Base-by-base conservation (phyloP, 805 yeast species). In the Lachancea sp. region DNA sequence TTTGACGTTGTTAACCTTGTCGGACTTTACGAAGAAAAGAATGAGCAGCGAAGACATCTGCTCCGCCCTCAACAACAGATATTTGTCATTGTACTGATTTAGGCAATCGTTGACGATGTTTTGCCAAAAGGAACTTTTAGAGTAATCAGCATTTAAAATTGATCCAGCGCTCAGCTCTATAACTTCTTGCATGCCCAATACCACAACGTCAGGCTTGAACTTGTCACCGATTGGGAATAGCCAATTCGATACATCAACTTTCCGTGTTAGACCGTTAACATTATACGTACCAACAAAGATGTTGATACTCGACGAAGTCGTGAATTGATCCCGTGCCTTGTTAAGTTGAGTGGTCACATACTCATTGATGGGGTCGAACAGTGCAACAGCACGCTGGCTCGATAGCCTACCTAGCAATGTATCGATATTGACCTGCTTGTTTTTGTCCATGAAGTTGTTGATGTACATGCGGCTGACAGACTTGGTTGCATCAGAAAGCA, bases 401-500 rank as follows among this genome's bases (percentile, higher is more conserved):
- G 84, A 82, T 38, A 83, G 75, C 49, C 88, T 77, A 1, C 99
- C 99, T 29, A 93, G 72, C 36, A 91, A 66, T 4, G 85, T 72
- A 61, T 91, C 99, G 49, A 90, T 90, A 1, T 89, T 85, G n/a
- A 79, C 77, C 60, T 93, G 99, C 50, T 89, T 85, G 36, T 81
- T 82, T 55, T 85, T 85, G 66, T 93, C 99, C 57, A 88, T 90
- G 66, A 93, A 93, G 51, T 95, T 91, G 67, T 93, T 93, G 61
- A 93, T 91, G 63, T 93, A 93, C 78, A 93, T 81, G 65, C 99
- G 74, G 35, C 95, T 82, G 8, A 93, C 96, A 0, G 96, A 87
- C 65, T 93, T 93, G 1, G 98, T 89, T 3, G 95, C 96, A 67
- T 93, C 99, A 0, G 96, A 85, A n/a, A 93, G 66, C 0, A 97